Conservation (phyloP, 202 grass and related monocot genomes). For the Setaria viridis region DNA sequence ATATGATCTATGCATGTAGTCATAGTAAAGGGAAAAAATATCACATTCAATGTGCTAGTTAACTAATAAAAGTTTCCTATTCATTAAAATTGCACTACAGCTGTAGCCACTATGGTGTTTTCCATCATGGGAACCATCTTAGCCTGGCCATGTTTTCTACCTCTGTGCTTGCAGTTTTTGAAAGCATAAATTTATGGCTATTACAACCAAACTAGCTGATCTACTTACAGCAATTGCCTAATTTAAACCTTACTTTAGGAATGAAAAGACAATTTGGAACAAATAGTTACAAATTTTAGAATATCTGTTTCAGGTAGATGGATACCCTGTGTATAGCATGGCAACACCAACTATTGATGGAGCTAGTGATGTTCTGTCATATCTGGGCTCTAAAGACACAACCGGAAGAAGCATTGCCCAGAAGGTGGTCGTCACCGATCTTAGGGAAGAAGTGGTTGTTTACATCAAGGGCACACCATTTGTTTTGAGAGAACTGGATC, state of each 20-base stretch:
- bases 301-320: conserved; percentile 75
- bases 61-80: conserved; percentile 10
- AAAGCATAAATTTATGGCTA: conserved; percentile 22
- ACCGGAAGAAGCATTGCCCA: conserved; percentile 48
- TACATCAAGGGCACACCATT: conserved; percentile 96
- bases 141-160: not conserved
- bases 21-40: not conserved
- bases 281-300: conserved; percentile 27
- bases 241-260: conserved; percentile 24
- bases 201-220: conserved; percentile 12
- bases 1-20: not conserved
- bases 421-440: conserved; percentile 80
- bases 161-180: not conserved
- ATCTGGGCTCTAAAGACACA: conserved; percentile 87
- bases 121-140: not conserved
- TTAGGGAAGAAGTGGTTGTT: conserved; percentile 97
- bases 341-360: conserved; percentile 94
- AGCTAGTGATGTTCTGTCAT: conserved; percentile 84
- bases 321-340: conserved; percentile 98
- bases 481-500: conserved; percentile 99
- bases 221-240: not conserved
- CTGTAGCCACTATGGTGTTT: not conserved
- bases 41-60: conserved; percentile 11
- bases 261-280: conserved; percentile 29
- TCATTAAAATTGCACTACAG: not conserved